A percentile compares a stretch with the other conserved stretches of the same genome.
Evolutionary conservation across 2,329 filamentous ascomycete genomes (phyloP).

Genomic region (Talaromyces pinophilus): DNA sequence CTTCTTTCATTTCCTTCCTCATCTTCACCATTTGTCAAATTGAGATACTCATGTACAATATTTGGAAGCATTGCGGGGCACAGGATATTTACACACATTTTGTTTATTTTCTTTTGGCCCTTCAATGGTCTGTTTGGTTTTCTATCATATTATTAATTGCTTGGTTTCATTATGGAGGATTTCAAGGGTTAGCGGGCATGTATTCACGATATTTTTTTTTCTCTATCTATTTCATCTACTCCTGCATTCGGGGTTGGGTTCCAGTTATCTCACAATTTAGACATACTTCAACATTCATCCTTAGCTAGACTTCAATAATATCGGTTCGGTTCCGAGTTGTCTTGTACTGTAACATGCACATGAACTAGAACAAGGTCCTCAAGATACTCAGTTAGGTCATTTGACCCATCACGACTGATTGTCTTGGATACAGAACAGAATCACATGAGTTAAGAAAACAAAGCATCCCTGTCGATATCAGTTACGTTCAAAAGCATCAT

Average conservation of each 20-base stretch:
- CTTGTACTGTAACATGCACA: not conserved
- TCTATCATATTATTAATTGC: slow-evolving; percentile 10
- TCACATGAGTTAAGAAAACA: not conserved
- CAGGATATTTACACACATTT: not conserved
- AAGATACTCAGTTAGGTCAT: not conserved
- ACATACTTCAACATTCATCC: not conserved
- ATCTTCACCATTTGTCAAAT: slow-evolving; percentile 19
- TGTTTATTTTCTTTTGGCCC: not conserved
- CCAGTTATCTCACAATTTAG: not conserved
- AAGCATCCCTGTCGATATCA: slow-evolving; percentile 5
- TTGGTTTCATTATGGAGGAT: slow-evolving; percentile 22
- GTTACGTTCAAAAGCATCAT: not conserved
- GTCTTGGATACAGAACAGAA: not conserved
- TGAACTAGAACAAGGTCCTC: not conserved
- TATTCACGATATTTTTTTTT: slow-evolving; percentile 20
- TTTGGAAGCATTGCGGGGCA: slow-evolving; percentile 16
- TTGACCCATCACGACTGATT: not conserved
- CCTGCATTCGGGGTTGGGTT: slow-evolving; percentile 18
- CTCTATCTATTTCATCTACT: not conserved
- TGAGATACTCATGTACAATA: slow-evolving; percentile 30
- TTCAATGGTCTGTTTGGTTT: slow-evolving; percentile 2
- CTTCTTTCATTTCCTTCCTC: slow-evolving; percentile 23
- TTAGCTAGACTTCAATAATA: not conserved
- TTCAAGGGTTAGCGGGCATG: slow-evolving; percentile 18
- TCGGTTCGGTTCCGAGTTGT: not conserved